These are phyloP conservation scores for Colletotrichum sp. DNA, from an alignment of 2,329 filamentous ascomycete species.

Conservation along the genomic window DNA sequence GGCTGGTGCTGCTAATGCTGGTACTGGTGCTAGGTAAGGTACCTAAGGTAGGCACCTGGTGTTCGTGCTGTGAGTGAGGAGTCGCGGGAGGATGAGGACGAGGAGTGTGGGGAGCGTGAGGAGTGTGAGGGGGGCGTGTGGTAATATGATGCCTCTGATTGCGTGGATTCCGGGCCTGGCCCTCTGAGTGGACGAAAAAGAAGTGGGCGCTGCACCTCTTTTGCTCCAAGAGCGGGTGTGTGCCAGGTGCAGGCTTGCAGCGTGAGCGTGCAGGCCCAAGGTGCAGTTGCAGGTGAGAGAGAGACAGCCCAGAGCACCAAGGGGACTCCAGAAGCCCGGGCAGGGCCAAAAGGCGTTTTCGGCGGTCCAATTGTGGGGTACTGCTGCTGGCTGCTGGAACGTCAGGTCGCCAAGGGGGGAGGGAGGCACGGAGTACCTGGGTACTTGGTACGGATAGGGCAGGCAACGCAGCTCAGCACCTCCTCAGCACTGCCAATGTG, in stretches of 20 bases:
- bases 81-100: not conserved
- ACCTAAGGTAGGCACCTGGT: not conserved
- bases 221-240: not conserved
- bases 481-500: not conserved
- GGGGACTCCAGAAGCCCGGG: not conserved
- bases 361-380: conserved; percentile 17
- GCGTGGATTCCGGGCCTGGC: not conserved
- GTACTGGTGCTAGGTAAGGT: not conserved
- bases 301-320: not conserved
- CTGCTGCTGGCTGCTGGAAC: conserved; percentile 6
- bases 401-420: not conserved
- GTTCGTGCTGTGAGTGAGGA: not conserved
- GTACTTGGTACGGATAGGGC: not conserved
- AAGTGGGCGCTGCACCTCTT: not conserved
- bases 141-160: conserved; percentile 12
- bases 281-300: not conserved
- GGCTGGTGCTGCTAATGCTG: not conserved
- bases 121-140: not conserved
- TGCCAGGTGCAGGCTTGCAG: not conserved
- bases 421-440: not conserved
- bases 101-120: not conserved
- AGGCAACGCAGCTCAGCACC: not conserved
- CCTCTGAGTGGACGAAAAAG: not conserved
- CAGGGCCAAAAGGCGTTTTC: conserved; percentile 3
- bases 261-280: not conserved